Evolutionary conservation across 169 alveolate genomes (phyloP).

Genomic region (Cryptosporidium sp.): DNA sequence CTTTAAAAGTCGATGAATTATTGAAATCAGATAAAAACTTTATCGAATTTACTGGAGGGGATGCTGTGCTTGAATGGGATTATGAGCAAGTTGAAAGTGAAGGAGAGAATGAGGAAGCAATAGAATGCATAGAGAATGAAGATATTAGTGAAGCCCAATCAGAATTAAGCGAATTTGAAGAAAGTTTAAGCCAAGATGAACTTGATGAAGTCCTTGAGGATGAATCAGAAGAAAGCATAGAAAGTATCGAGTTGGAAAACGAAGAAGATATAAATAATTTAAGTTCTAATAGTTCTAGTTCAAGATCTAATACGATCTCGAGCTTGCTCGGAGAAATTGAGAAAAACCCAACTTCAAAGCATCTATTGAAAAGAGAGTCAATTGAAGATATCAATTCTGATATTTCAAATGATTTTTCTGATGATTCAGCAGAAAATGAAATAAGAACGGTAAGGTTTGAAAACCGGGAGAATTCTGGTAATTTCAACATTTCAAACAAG

Average conservation of each 20-base stretch:
- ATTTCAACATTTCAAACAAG: neutral
- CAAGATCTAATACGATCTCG: neutral
- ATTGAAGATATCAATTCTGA: slow-evolving; percentile 1
- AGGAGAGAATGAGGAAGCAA: neutral
- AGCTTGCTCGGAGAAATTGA: slow-evolving; percentile 9
- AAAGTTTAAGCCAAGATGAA: neutral
- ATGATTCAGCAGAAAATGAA: neutral
- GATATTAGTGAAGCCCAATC: neutral
- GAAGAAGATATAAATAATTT: neutral
- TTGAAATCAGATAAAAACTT: slow-evolving; percentile 37
- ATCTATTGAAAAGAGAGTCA: neutral
- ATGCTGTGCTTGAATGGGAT: slow-evolving; percentile 75
- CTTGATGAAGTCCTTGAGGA: neutral
- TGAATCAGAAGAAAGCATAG: neutral
- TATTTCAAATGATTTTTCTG: neutral
- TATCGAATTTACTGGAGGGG: slow-evolving; percentile 68
- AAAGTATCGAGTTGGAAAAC: neutral
- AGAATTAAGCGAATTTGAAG: slow-evolving; percentile 5
- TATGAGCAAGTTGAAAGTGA: neutral
- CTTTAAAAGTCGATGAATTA: slow-evolving; percentile 54
- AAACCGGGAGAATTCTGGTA: neutral
- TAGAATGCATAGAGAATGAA: neutral
- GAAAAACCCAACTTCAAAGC: neutral
- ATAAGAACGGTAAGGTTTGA: neutral
- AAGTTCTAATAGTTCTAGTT: neutral